phyloP scores from a whole-genome alignment of 495 filamentous ascomycete species.

The Hypoxylon fuscum region DNA sequence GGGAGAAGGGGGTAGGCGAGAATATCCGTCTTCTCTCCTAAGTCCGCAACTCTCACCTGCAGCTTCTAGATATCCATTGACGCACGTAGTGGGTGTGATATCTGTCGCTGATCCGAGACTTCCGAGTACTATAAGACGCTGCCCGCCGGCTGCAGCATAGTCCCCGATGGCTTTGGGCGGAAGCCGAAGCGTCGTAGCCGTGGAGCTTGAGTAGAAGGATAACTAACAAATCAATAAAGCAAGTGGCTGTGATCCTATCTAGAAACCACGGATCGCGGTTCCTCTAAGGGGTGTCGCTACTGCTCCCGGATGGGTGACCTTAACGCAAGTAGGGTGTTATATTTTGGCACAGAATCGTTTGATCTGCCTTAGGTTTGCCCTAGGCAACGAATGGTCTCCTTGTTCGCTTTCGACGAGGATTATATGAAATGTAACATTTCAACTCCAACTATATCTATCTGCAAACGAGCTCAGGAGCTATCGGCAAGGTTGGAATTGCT shows the following conservation, averaged over 20 bases:
- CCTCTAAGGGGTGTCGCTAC: slow-evolving; percentile 8
- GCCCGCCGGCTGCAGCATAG: slow-evolving; percentile 28
- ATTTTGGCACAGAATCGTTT: slow-evolving; percentile 13
- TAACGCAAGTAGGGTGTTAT: slow-evolving; percentile 14
- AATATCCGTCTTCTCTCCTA: slow-evolving; percentile 5
- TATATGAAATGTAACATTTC: slow-evolving; percentile 5
- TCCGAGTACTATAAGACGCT: slow-evolving; percentile 22
- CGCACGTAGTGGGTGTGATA: slow-evolving; percentile 21
- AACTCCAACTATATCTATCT: not conserved
- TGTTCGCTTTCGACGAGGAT: slow-evolving; percentile 13
- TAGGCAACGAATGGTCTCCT: slow-evolving; percentile 8
- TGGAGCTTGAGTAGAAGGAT: slow-evolving; percentile 18
- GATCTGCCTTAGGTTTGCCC: too few relatives aligned
- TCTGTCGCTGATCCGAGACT: slow-evolving; percentile 23
- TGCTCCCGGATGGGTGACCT: slow-evolving; percentile 22
- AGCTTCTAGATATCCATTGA: slow-evolving; percentile 21
- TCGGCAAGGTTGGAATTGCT: slow-evolving; percentile 12
- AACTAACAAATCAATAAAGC: slow-evolving; percentile 24
- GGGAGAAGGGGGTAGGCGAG: not conserved
- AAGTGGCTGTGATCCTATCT: slow-evolving; percentile 15
- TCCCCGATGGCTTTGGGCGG: slow-evolving; percentile 25
- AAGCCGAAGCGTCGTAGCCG: slow-evolving; percentile 31
- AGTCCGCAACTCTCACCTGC: slow-evolving; percentile 10
- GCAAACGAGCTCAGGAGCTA: not conserved
- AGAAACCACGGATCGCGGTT: slow-evolving; percentile 17